These are phyloP conservation scores for Anthostomella pinea DNA, from an alignment of 2,329 filamentous ascomycete species.

Conservation along the genomic window DNA sequence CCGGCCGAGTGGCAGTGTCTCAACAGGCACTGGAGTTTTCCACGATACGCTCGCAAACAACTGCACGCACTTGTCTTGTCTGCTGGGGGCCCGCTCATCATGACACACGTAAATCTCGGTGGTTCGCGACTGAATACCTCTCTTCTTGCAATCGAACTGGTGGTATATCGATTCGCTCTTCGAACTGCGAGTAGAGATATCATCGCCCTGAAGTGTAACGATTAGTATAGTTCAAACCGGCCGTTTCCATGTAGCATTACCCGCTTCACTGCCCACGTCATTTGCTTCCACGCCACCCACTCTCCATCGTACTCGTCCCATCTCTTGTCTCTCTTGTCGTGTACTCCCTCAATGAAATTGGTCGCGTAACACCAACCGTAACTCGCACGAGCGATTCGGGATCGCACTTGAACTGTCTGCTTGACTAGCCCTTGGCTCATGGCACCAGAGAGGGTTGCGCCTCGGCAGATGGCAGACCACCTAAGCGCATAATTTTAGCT, in stretches of 20 bases:
- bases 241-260: neutral
- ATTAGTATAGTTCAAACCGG: neutral
- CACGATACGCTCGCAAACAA: no score
- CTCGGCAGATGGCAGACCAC: conserved; percentile 18
- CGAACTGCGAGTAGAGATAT: conserved; percentile 5
- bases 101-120: no score
- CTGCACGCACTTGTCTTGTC: no score
- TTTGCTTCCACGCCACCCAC: conserved; percentile 1
- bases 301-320: neutral
- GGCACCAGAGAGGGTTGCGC: conserved; percentile 11
- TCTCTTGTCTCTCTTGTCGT: conserved; percentile 3
- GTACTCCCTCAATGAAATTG: neutral
- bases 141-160: no score
- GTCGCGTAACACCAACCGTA: neutral
- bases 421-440: neutral
- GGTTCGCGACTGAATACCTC: no score
- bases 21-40: neutral
- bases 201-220: conserved; percentile 2
- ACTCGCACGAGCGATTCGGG: conserved; percentile 5
- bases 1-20: neutral
- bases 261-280: conserved; percentile 5
- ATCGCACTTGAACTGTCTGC: neutral
- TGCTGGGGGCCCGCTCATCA: no score
- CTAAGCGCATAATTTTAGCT: conserved; percentile 4
- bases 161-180: no score